Conservation (phyloP, 2,329 filamentous ascomycete genomes). For the Fusarium azukiicola region DNA sequence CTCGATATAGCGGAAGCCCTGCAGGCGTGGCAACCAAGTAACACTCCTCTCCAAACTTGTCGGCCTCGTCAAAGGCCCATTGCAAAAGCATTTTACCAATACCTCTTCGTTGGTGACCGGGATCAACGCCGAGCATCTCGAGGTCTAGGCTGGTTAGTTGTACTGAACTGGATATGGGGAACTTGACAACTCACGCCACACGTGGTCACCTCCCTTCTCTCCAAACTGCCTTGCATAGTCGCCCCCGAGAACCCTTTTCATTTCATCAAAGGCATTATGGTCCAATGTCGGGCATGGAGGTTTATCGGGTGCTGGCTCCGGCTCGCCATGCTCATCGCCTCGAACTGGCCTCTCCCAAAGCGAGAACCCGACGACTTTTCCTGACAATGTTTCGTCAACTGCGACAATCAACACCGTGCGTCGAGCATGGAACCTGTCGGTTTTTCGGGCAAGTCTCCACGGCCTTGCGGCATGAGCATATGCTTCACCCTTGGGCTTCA, state of each 20-base stretch:
- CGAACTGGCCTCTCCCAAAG: slow-evolving; percentile 1
- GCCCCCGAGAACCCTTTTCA: not conserved
- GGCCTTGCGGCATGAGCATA: not conserved
- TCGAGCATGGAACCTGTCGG: not conserved
- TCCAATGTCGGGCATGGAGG: not conserved
- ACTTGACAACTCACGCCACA: not conserved
- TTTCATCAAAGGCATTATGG: not conserved
- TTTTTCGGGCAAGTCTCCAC: slow-evolving; percentile 6
- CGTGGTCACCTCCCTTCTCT: not conserved
- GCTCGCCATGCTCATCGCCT: not conserved
- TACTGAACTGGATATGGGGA: not conserved
- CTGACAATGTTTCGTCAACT: not conserved
- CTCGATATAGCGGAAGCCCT: not conserved
- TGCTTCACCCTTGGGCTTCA: not conserved
- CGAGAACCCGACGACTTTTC: not conserved
- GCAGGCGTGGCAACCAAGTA: not conserved
- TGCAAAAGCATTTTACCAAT: not conserved
- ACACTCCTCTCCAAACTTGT: not conserved
- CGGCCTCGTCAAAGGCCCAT: not conserved
- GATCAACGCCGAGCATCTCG: not conserved
- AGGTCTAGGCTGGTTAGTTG: not conserved
- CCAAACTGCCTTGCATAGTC: not conserved
- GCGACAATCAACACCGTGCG: not conserved
- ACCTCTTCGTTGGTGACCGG: not conserved
- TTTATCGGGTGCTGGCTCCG: not conserved